phyloP scores from a whole-genome alignment of 2,329 filamentous ascomycete species.

The Boeremia exigua region DNA sequence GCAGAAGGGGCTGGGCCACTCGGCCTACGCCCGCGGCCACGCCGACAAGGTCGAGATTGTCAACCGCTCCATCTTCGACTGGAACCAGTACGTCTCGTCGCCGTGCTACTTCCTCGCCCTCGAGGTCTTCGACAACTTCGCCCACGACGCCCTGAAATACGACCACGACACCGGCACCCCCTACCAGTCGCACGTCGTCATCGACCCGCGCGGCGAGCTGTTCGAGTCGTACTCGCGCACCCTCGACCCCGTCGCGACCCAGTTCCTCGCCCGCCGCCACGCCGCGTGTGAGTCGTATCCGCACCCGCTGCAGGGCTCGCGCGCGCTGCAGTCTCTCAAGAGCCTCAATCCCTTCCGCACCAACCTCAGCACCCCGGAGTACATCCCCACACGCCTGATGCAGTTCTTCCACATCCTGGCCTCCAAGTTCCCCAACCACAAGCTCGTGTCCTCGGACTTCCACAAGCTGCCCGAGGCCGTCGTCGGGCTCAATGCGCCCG shows the following conservation, averaged over 20 bases:
- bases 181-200: slow-evolving; percentile 85
- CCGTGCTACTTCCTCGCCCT: slow-evolving; percentile 98
- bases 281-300: slow-evolving; percentile 70
- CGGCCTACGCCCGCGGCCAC: slow-evolving; percentile 75
- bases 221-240: slow-evolving; percentile 88
- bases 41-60: slow-evolving; percentile 88
- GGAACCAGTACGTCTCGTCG: slow-evolving; percentile 83
- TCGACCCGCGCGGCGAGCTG: slow-evolving; percentile 86
- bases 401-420: slow-evolving; percentile 94
- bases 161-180: slow-evolving; percentile 80
- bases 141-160: slow-evolving; percentile 93
- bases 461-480: slow-evolving; percentile 82
- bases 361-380: slow-evolving; percentile 84
- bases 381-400: slow-evolving; percentile 92
- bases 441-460: slow-evolving; percentile 90
- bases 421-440: slow-evolving; percentile 86
- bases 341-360: slow-evolving; percentile 71
- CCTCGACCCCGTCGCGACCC: slow-evolving; percentile 80
- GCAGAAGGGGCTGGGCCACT: slow-evolving; percentile 69
- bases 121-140: slow-evolving; percentile 98
- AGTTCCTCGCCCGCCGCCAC: slow-evolving; percentile 84
- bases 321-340: slow-evolving; percentile 66
- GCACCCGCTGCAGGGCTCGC: slow-evolving; percentile 64
- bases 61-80: slow-evolving; percentile 94
- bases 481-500: slow-evolving; percentile 85